Evolutionary conservation across 2,329 filamentous ascomycete species (phyloP), one percentile per base, ranked within the genome.

Genomic region (Fusarium sp.): DNA sequence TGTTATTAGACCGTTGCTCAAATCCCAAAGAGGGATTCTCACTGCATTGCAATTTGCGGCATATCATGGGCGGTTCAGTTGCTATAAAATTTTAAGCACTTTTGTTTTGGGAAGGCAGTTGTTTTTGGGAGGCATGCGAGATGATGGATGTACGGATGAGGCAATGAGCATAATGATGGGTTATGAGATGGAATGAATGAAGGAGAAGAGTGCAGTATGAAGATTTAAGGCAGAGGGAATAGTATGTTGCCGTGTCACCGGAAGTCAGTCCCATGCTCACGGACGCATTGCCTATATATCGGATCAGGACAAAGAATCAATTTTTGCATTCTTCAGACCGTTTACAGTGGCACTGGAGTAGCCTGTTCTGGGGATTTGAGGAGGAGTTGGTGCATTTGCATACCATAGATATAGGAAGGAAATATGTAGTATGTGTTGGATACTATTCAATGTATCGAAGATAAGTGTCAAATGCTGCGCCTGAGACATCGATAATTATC

Each of bases 1-100:
- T 69, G 65, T 56, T 68, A 67, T 51, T 74, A 74, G 72, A 74
- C 65, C 64, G 56, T 62, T 50, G 35, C 30, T 68, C 30, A 40
- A 57, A 61, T 64, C 67, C 58, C 52, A 53, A 49, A 62, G 55
- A 65, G 62, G 67, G 51, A 58, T 46, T 49, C 53, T 14, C 33
- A 46, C 46, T 45, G 55, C 56, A 59, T 66, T 63, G 43, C 52
- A 56, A 57, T 51, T 52, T 52, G 57, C 56, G 41, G 47, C 54
- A 66, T 65, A 53, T 49, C 57, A 66, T 50, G 58, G 70, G 71
- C 41, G 70, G 71, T 49, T 65, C 57, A 61, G 40, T 70, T 56
- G 61, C 53, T 68, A 50, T 51, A 55, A 55, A 62, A 46, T 53
- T 62, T 70, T 49, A 46, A 44, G 30, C 51, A 45, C 13, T 33